These are phyloP conservation scores for Phoenix roebelenii DNA, from an alignment of 176 grass and related monocot species.

Conservation along the genomic window DNA sequence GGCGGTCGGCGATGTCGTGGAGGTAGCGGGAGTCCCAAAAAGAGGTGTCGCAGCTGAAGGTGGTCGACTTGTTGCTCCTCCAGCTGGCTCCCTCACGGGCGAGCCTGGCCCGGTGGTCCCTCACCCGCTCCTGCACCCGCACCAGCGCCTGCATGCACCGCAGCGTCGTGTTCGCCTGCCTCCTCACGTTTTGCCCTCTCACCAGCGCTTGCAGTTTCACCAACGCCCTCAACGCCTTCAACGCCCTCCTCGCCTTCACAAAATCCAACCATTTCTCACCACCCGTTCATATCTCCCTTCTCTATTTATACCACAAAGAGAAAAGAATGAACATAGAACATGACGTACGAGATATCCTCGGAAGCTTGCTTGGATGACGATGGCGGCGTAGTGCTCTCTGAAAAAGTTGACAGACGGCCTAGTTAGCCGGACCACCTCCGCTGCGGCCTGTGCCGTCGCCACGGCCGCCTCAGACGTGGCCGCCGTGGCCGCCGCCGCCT, in stretches of 20 bases:
- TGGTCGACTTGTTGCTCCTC: slow-evolving; percentile 72
- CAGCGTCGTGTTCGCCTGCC: slow-evolving; percentile 88
- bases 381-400: slow-evolving; percentile 50
- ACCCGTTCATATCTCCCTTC: too few relatives aligned
- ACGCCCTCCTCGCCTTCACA: slow-evolving; percentile 55
- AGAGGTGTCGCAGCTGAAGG: slow-evolving; percentile 53
- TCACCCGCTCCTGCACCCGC: slow-evolving; percentile 71
- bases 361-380: slow-evolving; percentile 75
- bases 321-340: too few relatives aligned
- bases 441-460: too few relatives aligned
- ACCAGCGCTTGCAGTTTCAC: slow-evolving; percentile 95
- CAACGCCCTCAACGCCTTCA: slow-evolving; percentile 66
- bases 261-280: too few relatives aligned
- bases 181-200: slow-evolving; percentile 90
- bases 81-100: slow-evolving; percentile 42
- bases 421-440: slow-evolving; percentile 40
- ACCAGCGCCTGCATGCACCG: slow-evolving; percentile 98
- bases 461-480: too few relatives aligned
- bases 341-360: slow-evolving; percentile 57
- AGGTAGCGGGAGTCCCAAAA: slow-evolving; percentile 71
- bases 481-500: background rate
- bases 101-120: slow-evolving; percentile 78
- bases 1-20: slow-evolving; percentile 59
- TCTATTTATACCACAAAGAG: background rate
- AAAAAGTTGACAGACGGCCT: slow-evolving; percentile 18